Evolutionary conservation across 1,284 basidiomycete species (phyloP), one percentile per base, ranked within the genome.

Genomic region (Pulveroboletus sp.): DNA sequence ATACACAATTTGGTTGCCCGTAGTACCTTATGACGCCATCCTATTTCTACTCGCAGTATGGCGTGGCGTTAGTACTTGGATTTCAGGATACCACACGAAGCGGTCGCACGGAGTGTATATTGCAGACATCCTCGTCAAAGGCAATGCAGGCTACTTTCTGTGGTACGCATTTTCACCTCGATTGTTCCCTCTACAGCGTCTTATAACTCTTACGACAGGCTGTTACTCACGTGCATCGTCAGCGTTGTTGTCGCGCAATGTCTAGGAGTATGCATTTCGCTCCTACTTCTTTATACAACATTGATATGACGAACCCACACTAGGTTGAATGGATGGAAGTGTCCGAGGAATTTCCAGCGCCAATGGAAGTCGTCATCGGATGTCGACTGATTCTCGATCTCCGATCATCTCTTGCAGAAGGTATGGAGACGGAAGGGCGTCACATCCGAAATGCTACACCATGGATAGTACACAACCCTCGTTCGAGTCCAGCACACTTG

Each of bases 1-100:
- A 5, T 65, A 61, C 15, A 18, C 51, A 11, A 14, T 65, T 15
- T 65, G 65, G 66, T 26, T 69, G 17, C 66, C 65, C 4, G 33
- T 57, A 25, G 29, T 66, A 35, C 5, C 54, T 18, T 65, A 43
- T 10, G 57, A 66, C 9, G 22, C 43, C 4, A 14, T 53, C 0
- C 52, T 66, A 2, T 69, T 50, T 48, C 31, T 65, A 28, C 53
- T 66, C 6, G 65, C 60, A 0, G 20, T 54, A 12, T 63, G 62
- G 56, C 36, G 38, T n/a, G 47, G 60, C 11, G 12, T 67, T 36
- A 42, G 56, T 9, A 49, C 22, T 12, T 56, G 57, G 52, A 42
- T 56, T n/a, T 51, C 33, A 4, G 55, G 38, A 43, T 50, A 47
- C 39, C 49, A n/a, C 5, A 24, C 47, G 2, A 47, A 24, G 31